Conservation (phyloP, 2,329 filamentous ascomycete species). For the Diaporthe eres region DNA sequence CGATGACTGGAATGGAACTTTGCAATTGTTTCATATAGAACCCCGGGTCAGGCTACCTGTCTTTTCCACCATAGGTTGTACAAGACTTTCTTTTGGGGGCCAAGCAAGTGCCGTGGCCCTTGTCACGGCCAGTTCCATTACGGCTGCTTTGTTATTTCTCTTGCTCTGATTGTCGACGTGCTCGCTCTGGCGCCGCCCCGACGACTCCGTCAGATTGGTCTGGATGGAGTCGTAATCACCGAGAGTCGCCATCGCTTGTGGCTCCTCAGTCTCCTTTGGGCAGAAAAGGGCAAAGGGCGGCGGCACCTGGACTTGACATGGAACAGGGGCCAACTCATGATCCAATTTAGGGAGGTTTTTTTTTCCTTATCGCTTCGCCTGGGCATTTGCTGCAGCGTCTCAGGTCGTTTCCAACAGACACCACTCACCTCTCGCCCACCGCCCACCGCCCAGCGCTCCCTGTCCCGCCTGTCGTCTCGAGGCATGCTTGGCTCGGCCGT, state of each 20-base stretch:
- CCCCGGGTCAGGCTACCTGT: conserved; percentile 11
- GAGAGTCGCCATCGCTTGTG: conserved; percentile 34
- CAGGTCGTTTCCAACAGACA: conserved; percentile 32
- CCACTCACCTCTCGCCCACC: background rate
- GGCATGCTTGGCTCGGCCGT: conserved; percentile 18
- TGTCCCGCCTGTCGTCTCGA: background rate
- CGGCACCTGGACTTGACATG: conserved; percentile 13
- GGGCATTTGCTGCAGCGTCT: conserved; percentile 24
- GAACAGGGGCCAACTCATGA: conserved; percentile 23
- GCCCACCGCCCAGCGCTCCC: conserved; percentile 3
- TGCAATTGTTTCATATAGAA: conserved; percentile 37
- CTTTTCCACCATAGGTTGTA: conserved; percentile 6
- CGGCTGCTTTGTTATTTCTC: conserved; percentile 7
- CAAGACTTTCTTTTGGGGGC: background rate
- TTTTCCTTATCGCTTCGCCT: conserved; percentile 21
- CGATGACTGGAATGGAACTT: conserved; percentile 25
- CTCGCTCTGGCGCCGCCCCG: conserved; percentile 16
- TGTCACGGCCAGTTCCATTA: background rate
- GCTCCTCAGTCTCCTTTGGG: conserved; percentile 15
- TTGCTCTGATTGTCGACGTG: conserved; percentile 6
- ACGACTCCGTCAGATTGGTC: conserved; percentile 33
- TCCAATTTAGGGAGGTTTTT: conserved; percentile 25
- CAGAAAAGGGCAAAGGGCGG: conserved; percentile 29
- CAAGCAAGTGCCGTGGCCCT: conserved; percentile 20
- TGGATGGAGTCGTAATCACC: conserved; percentile 41